Evolutionary conservation across 2,329 filamentous ascomycete genomes (phyloP), one percentile per base, ranked within the genome.

Genomic region (Fusarium dlaminii): DNA sequence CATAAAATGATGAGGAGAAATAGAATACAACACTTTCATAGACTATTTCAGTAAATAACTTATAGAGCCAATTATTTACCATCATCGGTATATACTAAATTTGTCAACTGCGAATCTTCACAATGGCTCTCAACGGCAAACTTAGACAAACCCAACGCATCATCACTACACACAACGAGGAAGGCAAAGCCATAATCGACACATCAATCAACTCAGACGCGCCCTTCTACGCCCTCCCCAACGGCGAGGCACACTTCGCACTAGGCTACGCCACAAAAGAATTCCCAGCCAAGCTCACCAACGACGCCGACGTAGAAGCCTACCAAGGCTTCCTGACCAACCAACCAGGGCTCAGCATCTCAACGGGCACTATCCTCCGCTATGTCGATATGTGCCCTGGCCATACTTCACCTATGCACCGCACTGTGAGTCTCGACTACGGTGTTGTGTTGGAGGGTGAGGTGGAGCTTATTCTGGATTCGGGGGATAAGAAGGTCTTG

Each of bases 401-500:
- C 0, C 46, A 49, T 13, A 42, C 63, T 1, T 78, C 76, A 8
- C 70, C 74, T 0, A 76, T 79, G 75, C 77, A 90, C 66, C 84
- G 88, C 11, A 90, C 89, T 0, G 83, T 87, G 65, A 88, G 84
- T 55, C 79, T 90, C 0, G 88, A 90, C 68, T 89, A 87, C 63
- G 88, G 87, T 2, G 82, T 90, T 58, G 82, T 90, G 5, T 72
- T 90, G 2, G 87, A 90, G 71, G 88, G 88, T 0, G 82, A 85
- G 75, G 77, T 90, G 18, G 87, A 89, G 68, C 80, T 90, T 76
- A 63, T 86, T 8, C 68, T 90, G 11, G 89, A 90, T 62, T 85
- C 85, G 15, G 87, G 88, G 0, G 87, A 86, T 60, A 82, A 74
- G 49, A 82, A 81, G 54, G 42, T 82, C 3, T 79, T 90, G 82